These are phyloP conservation scores for Annulohypoxylon nitens DNA, from an alignment of 495 filamentous ascomycete species.

Conservation along the genomic window DNA sequence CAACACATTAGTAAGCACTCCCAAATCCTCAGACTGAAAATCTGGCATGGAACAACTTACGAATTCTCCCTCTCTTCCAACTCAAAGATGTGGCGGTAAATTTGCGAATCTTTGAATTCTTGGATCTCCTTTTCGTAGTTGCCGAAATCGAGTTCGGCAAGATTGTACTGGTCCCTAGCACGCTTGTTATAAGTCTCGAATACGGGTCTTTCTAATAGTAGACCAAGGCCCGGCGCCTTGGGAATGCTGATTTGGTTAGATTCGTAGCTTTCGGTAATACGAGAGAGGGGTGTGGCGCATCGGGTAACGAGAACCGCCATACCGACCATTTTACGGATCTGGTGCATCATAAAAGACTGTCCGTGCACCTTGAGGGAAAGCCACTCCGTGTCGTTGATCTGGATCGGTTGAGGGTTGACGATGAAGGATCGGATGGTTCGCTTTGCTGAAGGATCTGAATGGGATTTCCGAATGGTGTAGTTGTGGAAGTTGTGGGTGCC, in stretches of 20 bases:
- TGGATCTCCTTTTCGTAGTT: conserved; percentile 81
- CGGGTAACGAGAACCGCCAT: conserved; percentile 88
- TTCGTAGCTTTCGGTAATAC: conserved; percentile 78
- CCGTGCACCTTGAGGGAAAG: conserved; percentile 95
- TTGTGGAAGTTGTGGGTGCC: conserved; percentile 95
- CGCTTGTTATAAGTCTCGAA: conserved; percentile 86
- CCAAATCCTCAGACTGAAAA: background rate
- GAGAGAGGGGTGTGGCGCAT: conserved; percentile 75
- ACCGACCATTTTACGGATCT: conserved; percentile 98
- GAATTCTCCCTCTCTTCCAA: conserved; percentile 83
- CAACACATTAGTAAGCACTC: conserved; percentile 18
- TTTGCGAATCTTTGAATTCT: conserved; percentile 92
- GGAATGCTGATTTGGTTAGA: conserved; percentile 82
- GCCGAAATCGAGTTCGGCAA: conserved; percentile 78
- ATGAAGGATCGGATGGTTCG: conserved; percentile 91
- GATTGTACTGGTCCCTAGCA: conserved; percentile 65
- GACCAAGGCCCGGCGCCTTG: conserved; percentile 89
- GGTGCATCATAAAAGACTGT: conserved; percentile 99
- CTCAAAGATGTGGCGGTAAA: conserved; percentile 90
- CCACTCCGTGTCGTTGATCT: conserved; percentile 94
- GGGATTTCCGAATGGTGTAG: conserved; percentile 90
- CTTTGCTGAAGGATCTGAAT: conserved; percentile 82
- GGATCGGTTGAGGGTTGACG: conserved; percentile 75
- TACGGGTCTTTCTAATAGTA: conserved; percentile 89
- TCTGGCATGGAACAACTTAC: conserved; percentile 63